Percentiles rank a stretch among this genome's conserved stretches.
Evolutionary conservation across 2,329 filamentous ascomycete genomes (phyloP).

Genomic region (Cladosporium sp.): DNA sequence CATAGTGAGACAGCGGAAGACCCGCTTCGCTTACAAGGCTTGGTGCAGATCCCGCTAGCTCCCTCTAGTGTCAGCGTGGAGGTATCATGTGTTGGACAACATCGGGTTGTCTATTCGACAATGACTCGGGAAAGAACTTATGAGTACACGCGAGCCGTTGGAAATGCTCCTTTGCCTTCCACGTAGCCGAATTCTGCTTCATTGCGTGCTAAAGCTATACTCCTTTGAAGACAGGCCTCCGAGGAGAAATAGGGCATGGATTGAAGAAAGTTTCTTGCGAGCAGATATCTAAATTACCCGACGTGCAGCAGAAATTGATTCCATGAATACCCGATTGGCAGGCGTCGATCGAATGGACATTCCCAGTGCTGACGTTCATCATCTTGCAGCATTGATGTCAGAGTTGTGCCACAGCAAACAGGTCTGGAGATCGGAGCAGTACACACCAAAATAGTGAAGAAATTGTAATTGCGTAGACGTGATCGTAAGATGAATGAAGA

Average conservation of each 20-base stretch:
- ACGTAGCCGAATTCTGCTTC: background rate
- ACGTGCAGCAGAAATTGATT: background rate
- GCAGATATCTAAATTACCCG: background rate
- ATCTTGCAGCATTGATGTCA: background rate
- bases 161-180: background rate
- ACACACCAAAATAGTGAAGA: background rate
- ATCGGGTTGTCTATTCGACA: background rate
- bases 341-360: background rate
- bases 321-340: background rate
- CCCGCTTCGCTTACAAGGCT: background rate
- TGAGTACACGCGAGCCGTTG: background rate
- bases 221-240: background rate
- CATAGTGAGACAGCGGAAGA: background rate
- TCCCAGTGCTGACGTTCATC: background rate
- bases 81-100: background rate
- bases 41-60: slow-evolving; percentile 1
- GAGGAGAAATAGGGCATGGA: background rate
- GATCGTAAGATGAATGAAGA: background rate
- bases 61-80: background rate
- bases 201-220: background rate
- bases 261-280: background rate
- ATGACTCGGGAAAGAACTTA: background rate
- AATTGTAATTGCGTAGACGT: background rate
- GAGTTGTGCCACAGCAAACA: background rate
- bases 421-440: background rate